Conservation (phyloP, 164 flowering plant species). For the Vitis labrusca region DNA sequence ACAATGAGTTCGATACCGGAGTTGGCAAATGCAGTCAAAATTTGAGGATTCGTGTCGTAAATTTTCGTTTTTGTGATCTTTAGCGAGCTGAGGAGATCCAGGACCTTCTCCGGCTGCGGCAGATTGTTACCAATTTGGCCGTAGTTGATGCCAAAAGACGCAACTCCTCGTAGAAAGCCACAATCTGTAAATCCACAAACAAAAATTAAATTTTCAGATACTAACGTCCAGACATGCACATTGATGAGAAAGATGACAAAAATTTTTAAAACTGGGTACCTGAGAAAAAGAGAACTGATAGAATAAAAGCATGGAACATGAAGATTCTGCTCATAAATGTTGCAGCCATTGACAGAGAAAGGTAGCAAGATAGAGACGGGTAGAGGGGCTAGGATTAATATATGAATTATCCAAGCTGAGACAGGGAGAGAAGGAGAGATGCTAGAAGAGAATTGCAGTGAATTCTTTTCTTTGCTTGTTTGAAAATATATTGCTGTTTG, state of each 20-base stretch:
- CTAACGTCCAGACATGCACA: neutral
- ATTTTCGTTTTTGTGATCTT: slow-evolving; percentile 70
- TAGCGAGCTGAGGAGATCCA: slow-evolving; percentile 50
- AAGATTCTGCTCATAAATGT: slow-evolving; percentile 21
- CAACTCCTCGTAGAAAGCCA: slow-evolving; percentile 32
- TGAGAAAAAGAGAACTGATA: slow-evolving; percentile 31
- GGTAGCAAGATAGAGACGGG: slow-evolving; percentile 13
- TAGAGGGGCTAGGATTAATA: neutral
- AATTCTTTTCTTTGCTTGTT: slow-evolving; percentile 55
- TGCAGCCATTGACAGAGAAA: slow-evolving; percentile 29
- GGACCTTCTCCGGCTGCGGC: slow-evolving; percentile 67
- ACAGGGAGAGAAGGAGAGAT: slow-evolving; percentile 6
- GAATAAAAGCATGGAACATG: slow-evolving; percentile 28
- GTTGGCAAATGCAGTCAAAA: slow-evolving; percentile 72
- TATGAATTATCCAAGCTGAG: neutral
- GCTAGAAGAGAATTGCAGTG: slow-evolving; percentile 2
- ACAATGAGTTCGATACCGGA: slow-evolving; percentile 72
- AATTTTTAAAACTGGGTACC: slow-evolving; percentile 30
- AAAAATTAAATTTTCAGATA: neutral
- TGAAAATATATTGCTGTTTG: slow-evolving; percentile 15
- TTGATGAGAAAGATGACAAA: neutral
- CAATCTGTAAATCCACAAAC: slow-evolving; percentile 26
- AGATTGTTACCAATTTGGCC: slow-evolving; percentile 87
- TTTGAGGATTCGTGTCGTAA: slow-evolving; percentile 88
- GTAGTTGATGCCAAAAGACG: slow-evolving; percentile 81